Base-by-base conservation (phyloP, 805 yeast species). In the Saturnispora zaruensis region DNA sequence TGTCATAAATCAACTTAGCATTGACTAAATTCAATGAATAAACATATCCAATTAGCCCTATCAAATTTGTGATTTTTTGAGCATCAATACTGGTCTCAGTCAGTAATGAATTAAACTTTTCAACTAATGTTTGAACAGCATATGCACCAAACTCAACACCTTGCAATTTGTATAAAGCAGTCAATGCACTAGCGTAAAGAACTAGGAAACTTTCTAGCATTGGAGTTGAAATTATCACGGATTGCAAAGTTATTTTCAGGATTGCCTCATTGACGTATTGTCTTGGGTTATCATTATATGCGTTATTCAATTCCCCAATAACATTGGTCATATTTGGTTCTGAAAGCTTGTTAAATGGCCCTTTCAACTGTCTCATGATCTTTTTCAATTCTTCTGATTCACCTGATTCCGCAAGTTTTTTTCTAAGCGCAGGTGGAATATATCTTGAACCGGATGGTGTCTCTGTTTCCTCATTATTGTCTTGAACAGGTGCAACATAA, bases 61-160 rank as follows among this genome's bases (percentile, higher is more conserved):
- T 66, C 48, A 87, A 61, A 60, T 91, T 91, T 48, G 48, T 53
- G 41, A 53, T 55, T 45, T 65, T 68, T 46, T 73, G 75, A 26
- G 63, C 63, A 9, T 43, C 45, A 4, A 34, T 20, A 2, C 53
- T 41, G 2, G 60, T 49, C 4, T 65, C 65, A 4, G 66, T 61
- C 38, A 74, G 69, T 48, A 59, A 63, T 3, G 59, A 58, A 34
- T 83, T 81, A 57, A 86, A 79, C 50, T 71, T 74, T 53, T 87
- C 96, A n/a, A 90, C 85, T 49, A 86, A 62, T 0, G 78, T 72
- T 62, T 93, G 99, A 32, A 89, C 73, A 52, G 89, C 83, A 57
- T 71, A 77, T 0, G 97, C 99, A 52, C 96, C 97, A 64, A 88
- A 84, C 54, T 88, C 96, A 36, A 82, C 78, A 20, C 99, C 98